Evolutionary conservation across 106 monocot genomes (phyloP), one percentile per base, ranked within the genome.

Genomic region (Amphibolis antarctica): DNA sequence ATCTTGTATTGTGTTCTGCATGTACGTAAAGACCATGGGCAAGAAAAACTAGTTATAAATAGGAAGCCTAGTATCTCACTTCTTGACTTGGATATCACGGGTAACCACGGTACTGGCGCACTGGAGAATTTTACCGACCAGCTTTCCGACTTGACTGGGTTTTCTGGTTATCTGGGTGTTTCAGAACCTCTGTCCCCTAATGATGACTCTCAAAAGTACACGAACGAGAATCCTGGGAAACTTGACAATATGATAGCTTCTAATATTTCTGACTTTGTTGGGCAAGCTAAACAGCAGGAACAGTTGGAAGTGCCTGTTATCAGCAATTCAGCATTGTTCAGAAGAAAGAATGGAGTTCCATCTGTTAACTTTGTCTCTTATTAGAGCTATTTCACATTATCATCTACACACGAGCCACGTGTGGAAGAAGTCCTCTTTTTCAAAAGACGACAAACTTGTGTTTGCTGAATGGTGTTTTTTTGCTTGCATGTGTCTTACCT

Each of bases 241-340:
- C 64, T 86, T 10, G 82, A 76, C 64, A 49, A 70, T 31, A 73
- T 86, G 82, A 68, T 82, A 24, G 62, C 29, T 52, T 42, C 82
- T 24, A 76, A 86, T 57, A 19, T 86, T 20, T 50, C 54, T 49
- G 76, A 68, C 45, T 79, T 82, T 65, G 53, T 72, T 22, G 14
- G 14, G 12, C 55, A 4, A 30, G 53, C 43, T 55, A 1, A 1
- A 24, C n/a, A 59, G 1, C 66, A 60, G 4, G 26, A 7, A 7
- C 44, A 12, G 18, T 18, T 55, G 28, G 22, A 67, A 15, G 55
- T 31, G 54, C 23, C 60, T 19, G 9, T 42, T 15, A 26, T 51
- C 12, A 21, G 20, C 29, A 36, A 19, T 46, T 36, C 12, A 28
- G 44, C 47, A 18, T 5, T 62, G 23, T 20, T 43, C 62, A 52